Conservation (phyloP, 2,329 filamentous ascomycete species). For the Colletotrichum sp. region DNA sequence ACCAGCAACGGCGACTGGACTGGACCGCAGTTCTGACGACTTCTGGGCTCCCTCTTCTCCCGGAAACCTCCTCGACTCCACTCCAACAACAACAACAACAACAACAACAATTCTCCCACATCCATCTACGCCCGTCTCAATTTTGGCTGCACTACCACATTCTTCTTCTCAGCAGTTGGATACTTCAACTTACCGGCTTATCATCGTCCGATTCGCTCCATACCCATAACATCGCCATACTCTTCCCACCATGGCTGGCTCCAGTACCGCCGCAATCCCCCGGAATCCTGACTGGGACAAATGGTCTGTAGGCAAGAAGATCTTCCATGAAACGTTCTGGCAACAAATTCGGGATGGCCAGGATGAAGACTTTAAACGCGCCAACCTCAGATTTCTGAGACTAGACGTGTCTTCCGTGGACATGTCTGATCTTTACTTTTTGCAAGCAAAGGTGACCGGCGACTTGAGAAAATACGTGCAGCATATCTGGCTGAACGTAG, state of each 20-base stretch:
- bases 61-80: neutral
- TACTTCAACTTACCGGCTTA: neutral
- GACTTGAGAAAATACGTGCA: neutral
- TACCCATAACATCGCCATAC: neutral
- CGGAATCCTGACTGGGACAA: rapidly evolving
- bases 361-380: neutral
- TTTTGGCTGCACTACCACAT: neutral
- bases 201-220: neutral
- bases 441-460: neutral
- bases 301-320: neutral
- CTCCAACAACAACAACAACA: neutral
- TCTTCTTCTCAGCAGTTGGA: neutral
- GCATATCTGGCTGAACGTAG: neutral
- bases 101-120: neutral
- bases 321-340: neutral
- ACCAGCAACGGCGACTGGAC: neutral
- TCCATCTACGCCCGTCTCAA: neutral
- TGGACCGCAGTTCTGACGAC: neutral
- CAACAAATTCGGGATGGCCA: neutral
- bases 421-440: neutral
- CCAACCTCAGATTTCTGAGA: neutral
- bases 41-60: neutral
- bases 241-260: neutral
- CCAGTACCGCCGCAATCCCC: neutral
- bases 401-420: neutral